Evolutionary conservation across 768 basidiomycete species (phyloP), one percentile per base, ranked within the genome.

Genomic region (Leccinum boreale): DNA sequence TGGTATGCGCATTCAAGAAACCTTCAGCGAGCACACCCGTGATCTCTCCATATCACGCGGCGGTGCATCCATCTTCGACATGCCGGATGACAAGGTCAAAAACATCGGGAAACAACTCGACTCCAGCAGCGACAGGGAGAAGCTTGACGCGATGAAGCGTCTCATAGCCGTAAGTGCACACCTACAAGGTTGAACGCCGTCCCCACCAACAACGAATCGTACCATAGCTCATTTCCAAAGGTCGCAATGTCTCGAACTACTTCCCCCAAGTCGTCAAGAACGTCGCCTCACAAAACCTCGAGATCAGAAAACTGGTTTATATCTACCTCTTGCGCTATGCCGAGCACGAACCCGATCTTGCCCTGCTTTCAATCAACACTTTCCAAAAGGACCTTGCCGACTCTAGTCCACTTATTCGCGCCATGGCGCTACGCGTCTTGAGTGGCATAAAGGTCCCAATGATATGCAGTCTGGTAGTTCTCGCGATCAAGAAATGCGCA

Each of bases 241-340:
- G 88, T 50, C 87, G 92, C 54, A 89, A 93, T 63, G 92, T 97
- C 62, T 89, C 94, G 24, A 84, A 88, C 59, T 95, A 94, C 81
- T 98, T 98, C 67, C 91, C 97, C 5, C 90, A 91, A 68, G 97
- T 99, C 26, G 94, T 98, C 66, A 98, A 95, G 78, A 95, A 95
- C 65, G 96, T 98, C 42, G 93, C 93, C 2, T 91, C 94, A 3
- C 85, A 86, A 55, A 92, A 92, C 68, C 85, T 98, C 50, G 94
- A 97, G 73, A 89, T 96, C 66, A 86, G 96, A 58, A 98, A 98
- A 75, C 85, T 99, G 53, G 94, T 98, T 39, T 98, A 98, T 73
- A 96, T 98, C 62, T 99, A 96, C 76, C 87, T 99, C 62, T 78
- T 98, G 47, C 88, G 93, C 58, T 95, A 97, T 73, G 94, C 97